Conservation (phyloP, 2,329 filamentous ascomycete species). For the Cryphonectria parasitica region DNA sequence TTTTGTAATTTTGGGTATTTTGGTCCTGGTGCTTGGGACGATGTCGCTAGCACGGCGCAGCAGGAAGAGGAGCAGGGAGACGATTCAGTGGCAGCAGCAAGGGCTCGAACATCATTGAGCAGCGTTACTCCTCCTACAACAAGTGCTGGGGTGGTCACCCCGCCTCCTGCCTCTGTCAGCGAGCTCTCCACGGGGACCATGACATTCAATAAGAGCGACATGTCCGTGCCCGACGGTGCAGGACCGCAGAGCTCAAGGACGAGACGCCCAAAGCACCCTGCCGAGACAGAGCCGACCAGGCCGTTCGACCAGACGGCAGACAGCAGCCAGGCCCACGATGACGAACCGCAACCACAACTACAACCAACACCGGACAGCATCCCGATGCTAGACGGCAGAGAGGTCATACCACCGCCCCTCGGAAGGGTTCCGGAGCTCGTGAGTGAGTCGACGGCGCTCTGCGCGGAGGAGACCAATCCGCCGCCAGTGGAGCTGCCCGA, state of each 20-base stretch:
- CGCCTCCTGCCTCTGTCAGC: slow-evolving; percentile 33
- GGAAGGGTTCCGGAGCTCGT: slow-evolving; percentile 53
- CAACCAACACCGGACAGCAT: slow-evolving; percentile 28
- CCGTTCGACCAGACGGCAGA: not conserved
- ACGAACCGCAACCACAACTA: not conserved
- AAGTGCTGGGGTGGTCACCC: slow-evolving; percentile 32
- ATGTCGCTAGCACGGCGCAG: slow-evolving; percentile 42
- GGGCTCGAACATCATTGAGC: not conserved
- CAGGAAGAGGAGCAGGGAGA: not conserved
- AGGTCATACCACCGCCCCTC: slow-evolving; percentile 45
- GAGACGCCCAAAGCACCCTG: not conserved
- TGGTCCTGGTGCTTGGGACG: slow-evolving; percentile 50
- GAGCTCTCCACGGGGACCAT: slow-evolving; percentile 29
- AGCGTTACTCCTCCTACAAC: slow-evolving; percentile 34
- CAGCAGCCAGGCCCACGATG: not conserved
- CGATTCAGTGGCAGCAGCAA: not conserved
- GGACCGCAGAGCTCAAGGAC: not conserved
- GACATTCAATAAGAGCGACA: slow-evolving; percentile 26
- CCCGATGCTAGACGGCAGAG: slow-evolving; percentile 42
- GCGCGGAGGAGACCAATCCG: slow-evolving; percentile 48
- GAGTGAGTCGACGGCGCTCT: slow-evolving; percentile 46
- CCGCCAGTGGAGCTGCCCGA: slow-evolving; percentile 51
- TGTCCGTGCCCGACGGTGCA: not conserved
- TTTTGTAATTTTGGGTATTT: slow-evolving; percentile 59
- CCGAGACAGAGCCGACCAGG: slow-evolving; percentile 2